Conservation (phyloP, 306 rosid genomes). For the Biancaea sappan region DNA sequence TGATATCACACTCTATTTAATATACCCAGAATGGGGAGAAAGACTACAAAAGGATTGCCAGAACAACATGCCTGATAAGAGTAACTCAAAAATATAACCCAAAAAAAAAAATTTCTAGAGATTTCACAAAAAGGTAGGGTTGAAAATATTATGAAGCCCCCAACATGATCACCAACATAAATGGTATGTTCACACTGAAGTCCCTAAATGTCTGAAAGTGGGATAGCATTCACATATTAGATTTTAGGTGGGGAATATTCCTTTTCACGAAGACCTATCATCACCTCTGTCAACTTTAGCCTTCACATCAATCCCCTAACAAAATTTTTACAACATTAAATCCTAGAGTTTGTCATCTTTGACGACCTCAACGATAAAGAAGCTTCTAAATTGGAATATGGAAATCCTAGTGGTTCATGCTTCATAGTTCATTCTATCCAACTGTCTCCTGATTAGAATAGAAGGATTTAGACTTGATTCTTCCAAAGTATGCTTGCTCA, state of each 20-base stretch:
- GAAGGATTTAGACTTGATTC: neutral
- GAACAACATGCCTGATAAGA: too few relatives aligned
- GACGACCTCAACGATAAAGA: neutral
- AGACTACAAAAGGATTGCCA: too few relatives aligned
- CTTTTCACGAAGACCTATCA: neutral
- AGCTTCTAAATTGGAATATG: neutral
- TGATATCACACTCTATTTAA: too few relatives aligned
- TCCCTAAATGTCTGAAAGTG: neutral
- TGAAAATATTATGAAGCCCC: too few relatives aligned
- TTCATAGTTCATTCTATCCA: neutral
- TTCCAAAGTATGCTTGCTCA: too few relatives aligned
- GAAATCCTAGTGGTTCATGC: too few relatives aligned
- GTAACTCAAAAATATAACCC: too few relatives aligned
- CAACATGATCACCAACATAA: neutral
- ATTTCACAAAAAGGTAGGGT: too few relatives aligned
- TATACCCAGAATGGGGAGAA: too few relatives aligned
- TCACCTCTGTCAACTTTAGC: neutral
- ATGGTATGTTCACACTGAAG: neutral
- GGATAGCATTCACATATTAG: neutral
- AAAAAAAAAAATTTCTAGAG: too few relatives aligned
- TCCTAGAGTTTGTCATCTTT: neutral
- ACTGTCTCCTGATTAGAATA: neutral
- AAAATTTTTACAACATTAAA: too few relatives aligned
- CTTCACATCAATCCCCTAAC: neutral
- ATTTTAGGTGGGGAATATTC: neutral